Evolutionary conservation across 2,329 filamentous ascomycete species (phyloP).

Genomic region (Ophidiomyces ophidiicola): DNA sequence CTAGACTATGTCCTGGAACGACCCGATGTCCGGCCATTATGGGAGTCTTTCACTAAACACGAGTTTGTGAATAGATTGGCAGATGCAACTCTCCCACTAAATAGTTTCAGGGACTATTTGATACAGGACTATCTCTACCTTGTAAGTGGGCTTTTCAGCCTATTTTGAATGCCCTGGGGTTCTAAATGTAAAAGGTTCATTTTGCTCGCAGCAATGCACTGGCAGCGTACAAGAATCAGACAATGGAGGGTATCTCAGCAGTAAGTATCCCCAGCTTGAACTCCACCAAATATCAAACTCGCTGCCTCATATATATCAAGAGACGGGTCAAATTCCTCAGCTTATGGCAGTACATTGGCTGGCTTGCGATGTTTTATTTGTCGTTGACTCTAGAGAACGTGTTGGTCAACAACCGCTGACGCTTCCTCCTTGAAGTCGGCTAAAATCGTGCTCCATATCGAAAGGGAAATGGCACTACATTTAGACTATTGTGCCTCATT

Average conservation of each 20-base stretch:
- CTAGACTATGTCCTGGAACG: slow-evolving; percentile 69
- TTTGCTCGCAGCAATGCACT: slow-evolving; percentile 80
- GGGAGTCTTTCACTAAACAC: slow-evolving; percentile 68
- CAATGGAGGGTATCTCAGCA: slow-evolving; percentile 57
- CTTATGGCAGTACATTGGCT: no score
- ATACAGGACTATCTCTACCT: slow-evolving; percentile 88
- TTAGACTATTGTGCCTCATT: slow-evolving; percentile 71
- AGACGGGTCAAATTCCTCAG: no score
- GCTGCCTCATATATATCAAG: neutral
- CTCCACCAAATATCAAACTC: neutral
- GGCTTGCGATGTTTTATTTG: no score
- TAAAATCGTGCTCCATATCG: slow-evolving; percentile 62
- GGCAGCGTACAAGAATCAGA: slow-evolving; percentile 70
- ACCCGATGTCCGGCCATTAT: slow-evolving; percentile 59
- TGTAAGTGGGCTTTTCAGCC: slow-evolving; percentile 34
- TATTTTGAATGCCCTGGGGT: no score
- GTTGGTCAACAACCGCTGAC: no score
- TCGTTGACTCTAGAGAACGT: no score
- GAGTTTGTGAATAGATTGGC: slow-evolving; percentile 69
- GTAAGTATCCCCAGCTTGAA: slow-evolving; percentile 37
- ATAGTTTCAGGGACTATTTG: slow-evolving; percentile 77
- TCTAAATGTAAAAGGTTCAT: slow-evolving; percentile 48
- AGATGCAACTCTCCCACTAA: slow-evolving; percentile 58
- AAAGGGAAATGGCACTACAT: slow-evolving; percentile 69
- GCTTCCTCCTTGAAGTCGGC: slow-evolving; percentile 46